Percentiles rank a stretch among this genome's conserved stretches.
These are phyloP conservation scores for Metschnikowia hibisci DNA, from an alignment of 805 yeast species.

Conservation along the genomic window DNA sequence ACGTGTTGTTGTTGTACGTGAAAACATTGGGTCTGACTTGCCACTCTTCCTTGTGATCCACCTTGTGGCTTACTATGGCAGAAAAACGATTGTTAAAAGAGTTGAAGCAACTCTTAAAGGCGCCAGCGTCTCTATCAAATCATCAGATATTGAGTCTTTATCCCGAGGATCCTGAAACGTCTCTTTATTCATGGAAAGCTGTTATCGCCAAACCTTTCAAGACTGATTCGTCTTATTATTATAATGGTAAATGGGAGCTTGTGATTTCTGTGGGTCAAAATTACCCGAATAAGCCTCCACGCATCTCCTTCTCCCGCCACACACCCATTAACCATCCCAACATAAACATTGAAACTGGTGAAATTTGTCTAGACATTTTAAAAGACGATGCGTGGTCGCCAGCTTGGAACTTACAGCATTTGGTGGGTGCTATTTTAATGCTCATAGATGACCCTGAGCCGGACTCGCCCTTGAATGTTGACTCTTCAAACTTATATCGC, in stretches of 20 bases:
- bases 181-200: constrained; percentile 16
- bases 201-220: constrained; percentile 23
- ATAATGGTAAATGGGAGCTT: constrained; percentile 50
- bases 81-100: constrained; percentile 41
- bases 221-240: constrained; percentile 46
- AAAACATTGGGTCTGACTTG: too few species aligned
- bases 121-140: constrained; percentile 26
- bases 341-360: constrained; percentile 48
- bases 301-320: constrained; percentile 41
- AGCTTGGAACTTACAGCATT: constrained; percentile 60
- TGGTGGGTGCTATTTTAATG: constrained; percentile 54
- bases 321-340: constrained; percentile 43
- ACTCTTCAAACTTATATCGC: constrained; percentile 58
- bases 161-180: constrained; percentile 33
- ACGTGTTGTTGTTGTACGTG: not conserved
- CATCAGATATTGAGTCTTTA: constrained; percentile 39
- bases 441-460: constrained; percentile 65
- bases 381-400: constrained; percentile 64
- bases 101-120: constrained; percentile 29
- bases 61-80: constrained; percentile 25
- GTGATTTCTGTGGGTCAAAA: constrained; percentile 40
- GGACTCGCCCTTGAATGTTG: constrained; percentile 66
- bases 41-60: too few species aligned
- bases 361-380: constrained; percentile 66
- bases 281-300: constrained; percentile 63